phyloP scores from a whole-genome alignment of 257 asterid species.

The Lantana camara region DNA sequence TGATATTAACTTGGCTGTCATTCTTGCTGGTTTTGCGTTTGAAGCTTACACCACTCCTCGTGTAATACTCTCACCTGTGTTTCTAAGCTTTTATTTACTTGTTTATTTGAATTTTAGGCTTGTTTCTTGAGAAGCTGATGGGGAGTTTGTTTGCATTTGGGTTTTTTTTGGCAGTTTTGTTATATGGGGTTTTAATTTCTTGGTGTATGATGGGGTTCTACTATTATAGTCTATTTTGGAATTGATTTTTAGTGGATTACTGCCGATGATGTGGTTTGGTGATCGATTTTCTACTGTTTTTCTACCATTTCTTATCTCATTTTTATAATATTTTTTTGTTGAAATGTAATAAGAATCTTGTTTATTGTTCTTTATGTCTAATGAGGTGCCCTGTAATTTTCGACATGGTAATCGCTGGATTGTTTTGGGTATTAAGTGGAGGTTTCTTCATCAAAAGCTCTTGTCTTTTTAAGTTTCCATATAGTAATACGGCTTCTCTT shows the following conservation, averaged over 20 bases:
- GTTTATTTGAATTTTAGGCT: background rate
- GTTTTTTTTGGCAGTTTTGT: background rate
- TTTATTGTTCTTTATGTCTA: constrained; percentile 10
- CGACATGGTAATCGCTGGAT: background rate
- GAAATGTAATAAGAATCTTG: constrained; percentile 11
- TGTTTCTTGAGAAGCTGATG: constrained; percentile 13
- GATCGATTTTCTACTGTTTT: background rate
- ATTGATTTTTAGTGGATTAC: background rate
- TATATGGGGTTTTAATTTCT: constrained; percentile 10
- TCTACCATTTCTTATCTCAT: constrained; percentile 5
- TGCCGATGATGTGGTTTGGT: background rate
- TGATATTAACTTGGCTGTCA: constrained; percentile 89
- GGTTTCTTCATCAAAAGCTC: background rate
- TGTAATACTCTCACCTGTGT: constrained; percentile 34
- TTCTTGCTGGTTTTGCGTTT: constrained; percentile 99
- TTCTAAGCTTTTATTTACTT: constrained; percentile 18
- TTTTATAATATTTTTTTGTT: constrained; percentile 4
- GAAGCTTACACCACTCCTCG: constrained; percentile 93
- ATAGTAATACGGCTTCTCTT: background rate
- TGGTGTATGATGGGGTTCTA: background rate
- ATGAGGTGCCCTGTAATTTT: too few relatives aligned
- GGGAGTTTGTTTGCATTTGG: background rate
- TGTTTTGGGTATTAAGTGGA: constrained; percentile 1
- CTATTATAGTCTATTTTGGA: background rate
- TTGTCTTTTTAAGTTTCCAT: background rate